Evolutionary conservation across 768 basidiomycete species (phyloP).

Genomic region (Amanita rimosa): DNA sequence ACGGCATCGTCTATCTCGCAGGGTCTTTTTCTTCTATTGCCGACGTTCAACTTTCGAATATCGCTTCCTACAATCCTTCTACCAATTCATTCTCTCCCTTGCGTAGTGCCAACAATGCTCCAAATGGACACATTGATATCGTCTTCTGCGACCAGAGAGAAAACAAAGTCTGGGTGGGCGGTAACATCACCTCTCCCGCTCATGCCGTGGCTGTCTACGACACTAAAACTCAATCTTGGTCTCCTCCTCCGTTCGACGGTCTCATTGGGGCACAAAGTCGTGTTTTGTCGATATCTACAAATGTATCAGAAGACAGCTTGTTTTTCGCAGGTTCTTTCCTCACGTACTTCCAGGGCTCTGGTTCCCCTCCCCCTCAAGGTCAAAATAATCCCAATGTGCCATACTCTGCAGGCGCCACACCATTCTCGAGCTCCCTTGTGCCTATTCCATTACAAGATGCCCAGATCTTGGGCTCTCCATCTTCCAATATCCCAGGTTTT

Average conservation of each 20-base stretch:
- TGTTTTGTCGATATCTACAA: constrained; percentile 69
- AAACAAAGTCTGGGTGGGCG: constrained; percentile 69
- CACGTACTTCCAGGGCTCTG: constrained; percentile 51
- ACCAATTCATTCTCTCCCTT: constrained; percentile 49
- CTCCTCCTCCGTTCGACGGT: constrained; percentile 70
- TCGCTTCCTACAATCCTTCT: constrained; percentile 64
- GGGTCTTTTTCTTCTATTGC: constrained; percentile 75
- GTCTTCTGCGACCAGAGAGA: constrained; percentile 66
- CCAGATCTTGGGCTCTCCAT: constrained; percentile 46
- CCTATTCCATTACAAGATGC: constrained; percentile 60
- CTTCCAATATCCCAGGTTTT: constrained; percentile 49
- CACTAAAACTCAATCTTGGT: constrained; percentile 54
- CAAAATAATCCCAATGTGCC: constrained; percentile 83
- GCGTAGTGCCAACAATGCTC: constrained; percentile 39
- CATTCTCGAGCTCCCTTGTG: constrained; percentile 84
- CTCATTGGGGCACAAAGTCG: constrained; percentile 57
- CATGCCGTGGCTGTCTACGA: constrained; percentile 66
- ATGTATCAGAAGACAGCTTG: constrained; percentile 58
- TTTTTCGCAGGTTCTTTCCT: constrained; percentile 88
- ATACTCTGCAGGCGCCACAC: constrained; percentile 69
- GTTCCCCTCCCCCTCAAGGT: constrained; percentile 34
- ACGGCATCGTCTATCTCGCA: constrained; percentile 64
- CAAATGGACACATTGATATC: constrained; percentile 64
- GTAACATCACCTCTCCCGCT: constrained; percentile 59
- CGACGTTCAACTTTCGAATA: constrained; percentile 48